A percentile compares a stretch with the other conserved stretches of the same genome.
Evolutionary conservation across 306 rosid species (phyloP).

Genomic region (Ammopiptanthus mongolicus): DNA sequence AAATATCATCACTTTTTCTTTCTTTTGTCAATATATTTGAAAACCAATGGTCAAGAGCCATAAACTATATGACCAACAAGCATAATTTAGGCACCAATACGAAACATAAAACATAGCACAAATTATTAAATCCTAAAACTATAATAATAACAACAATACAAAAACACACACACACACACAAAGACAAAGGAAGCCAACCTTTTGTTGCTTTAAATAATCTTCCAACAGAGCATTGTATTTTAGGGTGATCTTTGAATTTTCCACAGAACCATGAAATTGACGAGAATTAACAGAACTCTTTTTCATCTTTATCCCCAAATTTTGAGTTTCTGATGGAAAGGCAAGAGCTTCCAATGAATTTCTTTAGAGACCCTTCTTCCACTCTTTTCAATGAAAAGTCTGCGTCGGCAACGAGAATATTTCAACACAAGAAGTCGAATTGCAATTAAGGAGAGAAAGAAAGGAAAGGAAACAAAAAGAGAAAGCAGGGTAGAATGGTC

Average conservation of each 20-base stretch:
- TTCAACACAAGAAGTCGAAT: background rate
- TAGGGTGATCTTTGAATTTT: background rate
- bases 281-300: conserved; percentile 22
- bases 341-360: background rate
- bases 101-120: background rate
- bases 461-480: background rate
- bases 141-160: background rate
- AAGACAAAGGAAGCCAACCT: conserved; percentile 27
- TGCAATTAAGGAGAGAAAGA: background rate
- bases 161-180: too few relatives aligned
- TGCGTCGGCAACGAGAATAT: background rate
- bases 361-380: background rate
- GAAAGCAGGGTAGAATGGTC: background rate
- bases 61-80: background rate
- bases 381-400: background rate
- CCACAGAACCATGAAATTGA: background rate
- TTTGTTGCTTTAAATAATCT: conserved; percentile 45
- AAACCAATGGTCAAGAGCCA: background rate
- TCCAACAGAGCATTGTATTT: conserved; percentile 24
- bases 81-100: background rate
- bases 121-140: background rate
- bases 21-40: background rate
- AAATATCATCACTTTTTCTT: too few relatives aligned
- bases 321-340: background rate
- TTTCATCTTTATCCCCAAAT: conserved; percentile 32